These are phyloP conservation scores for Oryza rufipogon DNA, from an alignment of 176 grass and related monocot species.

Conservation along the genomic window DNA sequence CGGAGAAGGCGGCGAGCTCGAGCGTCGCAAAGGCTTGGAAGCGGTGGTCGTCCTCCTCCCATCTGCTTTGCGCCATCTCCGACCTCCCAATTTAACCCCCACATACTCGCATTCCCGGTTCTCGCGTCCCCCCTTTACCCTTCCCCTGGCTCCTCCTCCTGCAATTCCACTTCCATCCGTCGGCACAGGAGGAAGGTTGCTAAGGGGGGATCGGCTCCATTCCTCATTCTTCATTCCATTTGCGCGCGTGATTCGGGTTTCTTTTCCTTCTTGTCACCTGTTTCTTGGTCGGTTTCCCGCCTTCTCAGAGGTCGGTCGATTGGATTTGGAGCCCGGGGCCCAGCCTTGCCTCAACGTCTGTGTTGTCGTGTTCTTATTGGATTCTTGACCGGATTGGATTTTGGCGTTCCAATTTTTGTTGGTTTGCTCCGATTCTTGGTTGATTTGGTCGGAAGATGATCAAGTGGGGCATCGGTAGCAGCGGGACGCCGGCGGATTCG, in stretches of 20 bases:
- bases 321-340: conserved; percentile 1
- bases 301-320: conserved; percentile 35
- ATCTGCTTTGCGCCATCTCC: neutral
- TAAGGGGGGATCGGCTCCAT: conserved; percentile 45
- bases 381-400: conserved; percentile 23
- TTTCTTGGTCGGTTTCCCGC: conserved; percentile 21
- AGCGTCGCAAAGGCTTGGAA: conserved; percentile 37
- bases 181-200: conserved; percentile 41
- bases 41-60: conserved; percentile 36
- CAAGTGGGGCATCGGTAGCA: conserved; percentile 67
- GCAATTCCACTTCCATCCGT: conserved; percentile 40
- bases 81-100: conserved; percentile 56
- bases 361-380: neutral
- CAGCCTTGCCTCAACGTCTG: neutral
- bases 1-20: conserved; percentile 54
- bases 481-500: conserved; percentile 77
- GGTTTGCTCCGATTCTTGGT: conserved; percentile 11
- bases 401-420: neutral
- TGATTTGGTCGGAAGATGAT: conserved; percentile 43
- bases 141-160: conserved; percentile 34
- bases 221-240: neutral
- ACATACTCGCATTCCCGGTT: conserved; percentile 28
- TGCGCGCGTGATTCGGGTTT: neutral
- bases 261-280: neutral
- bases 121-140: conserved; percentile 45